Evolutionary conservation across 352 stramenopile genomes (phyloP).

Genomic region (Thalassiosira mediterranea): DNA sequence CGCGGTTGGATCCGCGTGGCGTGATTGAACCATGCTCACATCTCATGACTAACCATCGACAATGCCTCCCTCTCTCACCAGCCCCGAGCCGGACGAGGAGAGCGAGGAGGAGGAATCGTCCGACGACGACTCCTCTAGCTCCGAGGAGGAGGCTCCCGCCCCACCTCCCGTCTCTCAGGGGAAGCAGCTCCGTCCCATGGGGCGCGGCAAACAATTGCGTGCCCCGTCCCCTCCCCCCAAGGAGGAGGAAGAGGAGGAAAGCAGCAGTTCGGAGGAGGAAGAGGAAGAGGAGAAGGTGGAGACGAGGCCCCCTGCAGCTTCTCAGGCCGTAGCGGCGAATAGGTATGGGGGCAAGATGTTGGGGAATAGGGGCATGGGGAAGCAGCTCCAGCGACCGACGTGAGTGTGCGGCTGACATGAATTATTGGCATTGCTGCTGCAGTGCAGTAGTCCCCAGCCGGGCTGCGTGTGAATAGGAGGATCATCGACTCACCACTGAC

Average conservation of each 20-base stretch:
- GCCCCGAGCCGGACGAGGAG: slow-evolving; percentile 31
- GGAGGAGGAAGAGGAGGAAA: slow-evolving; percentile 37
- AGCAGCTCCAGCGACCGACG: slow-evolving; percentile 40
- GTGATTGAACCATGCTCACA: not conserved
- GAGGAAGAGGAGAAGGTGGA: too few species aligned
- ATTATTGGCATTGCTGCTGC: not conserved
- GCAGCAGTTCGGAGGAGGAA: slow-evolving; percentile 19
- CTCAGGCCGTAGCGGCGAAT: slow-evolving; percentile 22
- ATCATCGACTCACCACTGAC: slow-evolving; percentile 2
- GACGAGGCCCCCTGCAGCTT: not conserved
- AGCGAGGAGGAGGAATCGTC: slow-evolving; percentile 54
- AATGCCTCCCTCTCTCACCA: not conserved
- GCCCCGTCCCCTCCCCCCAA: slow-evolving; percentile 46
- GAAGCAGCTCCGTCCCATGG: slow-evolving; percentile 59
- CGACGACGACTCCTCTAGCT: slow-evolving; percentile 47
- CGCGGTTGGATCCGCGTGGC: slow-evolving; percentile 14
- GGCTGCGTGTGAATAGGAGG: too few species aligned
- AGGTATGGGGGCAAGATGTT: slow-evolving; percentile 37
- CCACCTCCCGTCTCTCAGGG: slow-evolving; percentile 31
- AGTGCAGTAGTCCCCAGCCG: not conserved
- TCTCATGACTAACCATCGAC: not conserved
- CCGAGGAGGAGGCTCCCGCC: slow-evolving; percentile 37
- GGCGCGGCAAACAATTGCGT: slow-evolving; percentile 67
- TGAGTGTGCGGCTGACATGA: slow-evolving; percentile 26
- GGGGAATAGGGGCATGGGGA: slow-evolving; percentile 38